Evolutionary conservation across 2,329 filamentous ascomycete genomes (phyloP).

Genomic region (Cladosporium colombiae): DNA sequence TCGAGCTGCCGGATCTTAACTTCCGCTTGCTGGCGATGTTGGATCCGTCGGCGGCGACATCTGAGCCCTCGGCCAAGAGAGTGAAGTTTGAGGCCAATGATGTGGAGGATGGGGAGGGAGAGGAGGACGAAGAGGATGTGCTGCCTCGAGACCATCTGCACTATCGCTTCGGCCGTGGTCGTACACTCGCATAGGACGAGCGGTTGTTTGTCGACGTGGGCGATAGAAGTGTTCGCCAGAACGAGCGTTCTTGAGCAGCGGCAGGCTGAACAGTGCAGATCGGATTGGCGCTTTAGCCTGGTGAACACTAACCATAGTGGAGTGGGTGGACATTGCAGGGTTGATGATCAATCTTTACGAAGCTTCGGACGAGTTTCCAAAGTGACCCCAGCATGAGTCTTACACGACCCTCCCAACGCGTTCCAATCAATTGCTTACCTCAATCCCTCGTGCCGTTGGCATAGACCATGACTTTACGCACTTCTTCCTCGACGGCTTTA

Average conservation of each 20-base stretch:
- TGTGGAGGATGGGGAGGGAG: neutral
- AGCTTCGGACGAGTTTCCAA: neutral
- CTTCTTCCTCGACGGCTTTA: neutral
- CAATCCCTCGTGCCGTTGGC: neutral
- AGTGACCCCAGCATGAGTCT: neutral
- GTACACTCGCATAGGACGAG: neutral
- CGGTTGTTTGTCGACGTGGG: neutral
- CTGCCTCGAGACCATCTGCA: neutral
- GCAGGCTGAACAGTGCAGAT: neutral
- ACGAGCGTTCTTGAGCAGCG: neutral
- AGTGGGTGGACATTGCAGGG: neutral
- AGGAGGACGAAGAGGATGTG: no score
- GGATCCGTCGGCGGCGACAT: neutral
- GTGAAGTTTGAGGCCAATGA: neutral
- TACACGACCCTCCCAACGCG: neutral
- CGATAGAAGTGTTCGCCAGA: neutral
- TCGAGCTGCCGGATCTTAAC: neutral
- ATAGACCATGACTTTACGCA: neutral
- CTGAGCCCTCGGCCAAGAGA: neutral
- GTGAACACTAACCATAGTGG: neutral
- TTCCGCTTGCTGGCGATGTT: neutral
- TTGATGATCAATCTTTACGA: neutral
- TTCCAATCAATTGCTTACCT: neutral
- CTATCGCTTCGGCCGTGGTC: neutral
- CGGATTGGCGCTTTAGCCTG: neutral